phyloP scores from a whole-genome alignment of 1,284 basidiomycete species.

The Cutaneotrichosporon sp. region DNA sequence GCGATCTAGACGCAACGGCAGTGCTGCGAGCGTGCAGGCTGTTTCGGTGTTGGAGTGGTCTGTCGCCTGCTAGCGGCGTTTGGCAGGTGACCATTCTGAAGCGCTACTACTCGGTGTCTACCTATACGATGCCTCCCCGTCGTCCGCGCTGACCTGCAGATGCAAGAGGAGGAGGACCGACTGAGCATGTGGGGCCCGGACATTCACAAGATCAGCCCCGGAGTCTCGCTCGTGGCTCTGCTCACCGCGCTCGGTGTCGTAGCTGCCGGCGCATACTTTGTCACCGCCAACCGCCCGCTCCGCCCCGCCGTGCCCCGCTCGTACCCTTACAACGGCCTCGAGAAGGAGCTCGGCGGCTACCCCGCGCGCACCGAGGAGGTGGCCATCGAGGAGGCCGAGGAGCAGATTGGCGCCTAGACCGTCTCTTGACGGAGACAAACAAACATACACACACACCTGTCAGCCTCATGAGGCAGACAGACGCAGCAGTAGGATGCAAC shows the following conservation, averaged over 20 bases:
- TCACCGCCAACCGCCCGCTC: constrained; percentile 28
- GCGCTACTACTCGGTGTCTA: too few relatives aligned
- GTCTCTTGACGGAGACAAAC: not conserved
- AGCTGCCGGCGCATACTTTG: constrained; percentile 32
- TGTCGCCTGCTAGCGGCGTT: too few relatives aligned
- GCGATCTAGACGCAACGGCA: too few relatives aligned
- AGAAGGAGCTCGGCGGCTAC: constrained; percentile 42
- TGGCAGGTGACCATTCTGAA: too few relatives aligned
- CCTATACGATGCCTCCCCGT: too few relatives aligned
- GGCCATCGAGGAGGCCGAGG: constrained; percentile 27
- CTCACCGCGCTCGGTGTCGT: constrained; percentile 30
- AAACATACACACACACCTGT: not conserved
- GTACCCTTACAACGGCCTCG: constrained; percentile 46
- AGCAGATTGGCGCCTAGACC: too few relatives aligned
- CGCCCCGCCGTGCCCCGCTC: constrained; percentile 32
- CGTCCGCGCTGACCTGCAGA: constrained; percentile 51
- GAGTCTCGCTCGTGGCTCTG: constrained; percentile 31
- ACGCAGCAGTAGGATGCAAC: not conserved
- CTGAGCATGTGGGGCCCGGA: constrained; percentile 87
- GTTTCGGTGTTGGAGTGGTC: too few relatives aligned
- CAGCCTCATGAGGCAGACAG: not conserved
- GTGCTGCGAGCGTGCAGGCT: too few relatives aligned
- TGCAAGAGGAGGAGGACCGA: constrained; percentile 77
- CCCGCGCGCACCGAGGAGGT: constrained; percentile 29
- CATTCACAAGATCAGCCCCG: constrained; percentile 45